Evolutionary conservation across 1,284 basidiomycete genomes (phyloP), one percentile per base, ranked within the genome.

Genomic region (Fomitopsis palustris): DNA sequence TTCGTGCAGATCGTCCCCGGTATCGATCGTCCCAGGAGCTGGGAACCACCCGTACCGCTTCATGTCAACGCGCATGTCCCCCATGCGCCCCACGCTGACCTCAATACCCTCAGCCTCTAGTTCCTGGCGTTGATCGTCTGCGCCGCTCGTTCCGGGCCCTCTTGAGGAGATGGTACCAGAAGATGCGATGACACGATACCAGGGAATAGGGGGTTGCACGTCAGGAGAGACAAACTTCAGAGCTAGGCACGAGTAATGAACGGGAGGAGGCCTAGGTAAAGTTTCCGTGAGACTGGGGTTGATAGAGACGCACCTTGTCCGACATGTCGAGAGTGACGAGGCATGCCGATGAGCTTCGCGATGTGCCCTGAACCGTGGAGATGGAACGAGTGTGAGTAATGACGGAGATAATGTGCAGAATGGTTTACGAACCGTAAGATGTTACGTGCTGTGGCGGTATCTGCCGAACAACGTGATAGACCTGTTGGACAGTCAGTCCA

Each of bases 301-400:
- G 49, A 35, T 35, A 14, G 39, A 9, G 7, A 23, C 78, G 60
- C 62, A 91, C 93, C 87, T 83, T 93, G 90, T 1, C 93, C 93
- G 37, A 95, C 92, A 67, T 93, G 92, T 61, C 92, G 79, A 1
- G 93, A 86, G 74, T 95, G 85, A 21, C 78, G 81, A 0, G 92
- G 93, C 84, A 91, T 92, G 17, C 91, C 91, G 45, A 93, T 82
- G 19, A 95, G 76, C 67, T 88, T 93, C 9, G 93, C 92, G 54
- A 95, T 83, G 69, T 94, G 91, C 0, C 92, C 92, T 90, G 65
- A 37, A 35, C 16, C 17, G 49, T 19, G 31, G 27, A 35, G 33
- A 61, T 57, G 27, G 38, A 29, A 14, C 23, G 2, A 33, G n/a
- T 14, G 17, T 54, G 21, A 21, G 23, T 12, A 10, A 25, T 16